Conservation (phyloP, 1,284 basidiomycete genomes). For the Stygiomarasmius scandens region DNA sequence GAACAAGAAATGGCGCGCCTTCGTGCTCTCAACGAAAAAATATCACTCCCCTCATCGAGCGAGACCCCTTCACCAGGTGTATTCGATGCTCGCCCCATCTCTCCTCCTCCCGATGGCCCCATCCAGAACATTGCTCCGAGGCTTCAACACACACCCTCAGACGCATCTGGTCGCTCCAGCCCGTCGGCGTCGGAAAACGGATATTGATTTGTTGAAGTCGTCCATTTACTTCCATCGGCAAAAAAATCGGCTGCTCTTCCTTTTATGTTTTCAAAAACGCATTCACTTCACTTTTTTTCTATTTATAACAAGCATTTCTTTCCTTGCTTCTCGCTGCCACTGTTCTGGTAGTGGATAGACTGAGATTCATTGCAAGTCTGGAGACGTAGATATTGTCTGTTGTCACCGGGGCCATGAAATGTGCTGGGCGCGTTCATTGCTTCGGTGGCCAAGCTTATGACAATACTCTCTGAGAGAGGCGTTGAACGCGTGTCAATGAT, state of each 20-base stretch:
- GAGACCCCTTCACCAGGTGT: conserved; percentile 58
- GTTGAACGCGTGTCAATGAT: conserved; percentile 44
- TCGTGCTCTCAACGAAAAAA: conserved; percentile 76
- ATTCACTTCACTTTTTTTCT: conserved; percentile 14
- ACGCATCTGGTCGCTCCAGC: conserved; percentile 68
- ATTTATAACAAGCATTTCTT: conserved; percentile 16
- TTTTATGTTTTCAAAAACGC: conserved; percentile 16
- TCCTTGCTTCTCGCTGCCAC: conserved; percentile 25
- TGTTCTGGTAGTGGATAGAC: conserved; percentile 29
- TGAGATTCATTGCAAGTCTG: conserved; percentile 36
- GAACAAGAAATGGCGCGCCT: conserved; percentile 71
- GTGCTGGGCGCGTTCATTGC: conserved; percentile 32
- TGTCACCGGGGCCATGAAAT: too few species aligned
- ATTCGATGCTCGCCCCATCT: conserved; percentile 58
- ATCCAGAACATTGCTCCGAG: conserved; percentile 52
- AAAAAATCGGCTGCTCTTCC: conserved; percentile 11
- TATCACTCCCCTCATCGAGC: conserved; percentile 57
- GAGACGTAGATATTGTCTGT: conserved; percentile 33
- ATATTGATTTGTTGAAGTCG: conserved; percentile 23
- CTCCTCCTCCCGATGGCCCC: conserved; percentile 60
- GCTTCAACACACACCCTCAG: conserved; percentile 57
- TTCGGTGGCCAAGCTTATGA: conserved; percentile 7
- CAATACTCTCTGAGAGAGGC: conserved; percentile 34
- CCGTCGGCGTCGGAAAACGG: conserved; percentile 64
- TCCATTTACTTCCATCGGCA: conserved; percentile 8